Percentiles rank a stretch among this genome's conserved stretches.
phyloP scores from a whole-genome alignment of 768 basidiomycete genomes.

The Lentinula raphanica region DNA sequence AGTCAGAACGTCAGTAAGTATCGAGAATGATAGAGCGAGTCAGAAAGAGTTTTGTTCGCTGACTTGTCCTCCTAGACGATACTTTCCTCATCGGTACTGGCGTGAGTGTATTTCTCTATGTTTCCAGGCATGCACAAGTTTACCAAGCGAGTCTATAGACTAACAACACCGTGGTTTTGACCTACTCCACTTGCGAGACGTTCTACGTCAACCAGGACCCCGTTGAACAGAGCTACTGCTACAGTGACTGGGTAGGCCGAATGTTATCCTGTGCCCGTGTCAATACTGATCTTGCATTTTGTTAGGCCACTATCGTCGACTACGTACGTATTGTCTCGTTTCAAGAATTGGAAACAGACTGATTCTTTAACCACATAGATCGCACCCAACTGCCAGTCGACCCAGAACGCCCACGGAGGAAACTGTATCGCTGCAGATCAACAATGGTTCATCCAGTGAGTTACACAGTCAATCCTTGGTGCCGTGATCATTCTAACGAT shows the following conservation, averaged over 20 bases:
- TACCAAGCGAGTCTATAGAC: not conserved
- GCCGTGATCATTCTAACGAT: not conserved
- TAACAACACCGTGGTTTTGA: constrained; percentile 37
- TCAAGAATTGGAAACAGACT: not conserved
- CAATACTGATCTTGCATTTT: not conserved
- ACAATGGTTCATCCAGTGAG: constrained; percentile 44
- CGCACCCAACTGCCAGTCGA: constrained; percentile 41
- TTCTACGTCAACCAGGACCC: constrained; percentile 46
- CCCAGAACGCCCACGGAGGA: constrained; percentile 47
- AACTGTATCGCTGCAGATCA: constrained; percentile 42
- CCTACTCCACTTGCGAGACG: constrained; percentile 36
- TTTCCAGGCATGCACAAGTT: not conserved
- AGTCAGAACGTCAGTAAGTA: constrained; percentile 38
- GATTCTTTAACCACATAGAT: not conserved
- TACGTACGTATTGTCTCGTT: not conserved
- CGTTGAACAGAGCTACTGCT: constrained; percentile 35
- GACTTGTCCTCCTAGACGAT: constrained; percentile 13
- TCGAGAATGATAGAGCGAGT: not conserved
- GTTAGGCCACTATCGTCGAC: not conserved
- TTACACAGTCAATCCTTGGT: not conserved
- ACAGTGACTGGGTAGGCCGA: constrained; percentile 38
- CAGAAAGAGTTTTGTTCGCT: not conserved
- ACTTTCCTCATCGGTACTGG: constrained; percentile 27
- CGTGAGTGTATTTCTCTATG: constrained; percentile 14
- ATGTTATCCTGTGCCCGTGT: too few relatives aligned